Conservation (phyloP, 2,329 filamentous ascomycete species). For the Pseudogymnoascus sp. region DNA sequence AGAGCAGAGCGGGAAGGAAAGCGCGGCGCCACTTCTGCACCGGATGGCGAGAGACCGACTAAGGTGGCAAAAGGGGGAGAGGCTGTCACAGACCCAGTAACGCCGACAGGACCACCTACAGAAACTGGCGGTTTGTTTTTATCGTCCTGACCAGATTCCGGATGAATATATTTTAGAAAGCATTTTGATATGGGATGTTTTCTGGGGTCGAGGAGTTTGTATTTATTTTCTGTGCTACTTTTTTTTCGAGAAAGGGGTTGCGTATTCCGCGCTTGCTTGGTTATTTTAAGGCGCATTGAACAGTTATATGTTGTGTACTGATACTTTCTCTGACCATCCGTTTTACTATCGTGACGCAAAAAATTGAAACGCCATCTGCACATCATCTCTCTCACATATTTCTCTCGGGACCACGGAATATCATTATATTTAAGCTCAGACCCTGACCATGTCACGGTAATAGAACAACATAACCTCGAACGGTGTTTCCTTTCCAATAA, state of each 20-base stretch:
- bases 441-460: too few relatives aligned
- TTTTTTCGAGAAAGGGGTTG: background rate
- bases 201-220: background rate
- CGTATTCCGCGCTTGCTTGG: background rate
- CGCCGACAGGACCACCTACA: background rate
- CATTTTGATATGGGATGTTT: background rate
- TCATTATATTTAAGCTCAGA: too few relatives aligned
- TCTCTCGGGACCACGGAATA: too few relatives aligned
- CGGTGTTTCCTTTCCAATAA: too few relatives aligned
- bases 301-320: background rate
- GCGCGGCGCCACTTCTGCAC: background rate
- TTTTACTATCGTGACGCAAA: too few relatives aligned
- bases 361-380: too few relatives aligned
- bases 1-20: background rate
- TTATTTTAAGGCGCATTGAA: background rate
- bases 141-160: background rate
- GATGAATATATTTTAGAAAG: background rate
- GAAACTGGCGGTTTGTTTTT: background rate
- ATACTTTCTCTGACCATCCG: too few relatives aligned
- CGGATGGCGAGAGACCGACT: background rate
- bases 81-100: background rate
- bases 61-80: background rate
- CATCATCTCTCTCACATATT: too few relatives aligned
- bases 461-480: too few relatives aligned
- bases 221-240: background rate